A percentile compares a stretch with the other conserved stretches of the same genome.
phyloP scores from a whole-genome alignment of 805 yeast genomes.

The Candida loeiensis region DNA sequence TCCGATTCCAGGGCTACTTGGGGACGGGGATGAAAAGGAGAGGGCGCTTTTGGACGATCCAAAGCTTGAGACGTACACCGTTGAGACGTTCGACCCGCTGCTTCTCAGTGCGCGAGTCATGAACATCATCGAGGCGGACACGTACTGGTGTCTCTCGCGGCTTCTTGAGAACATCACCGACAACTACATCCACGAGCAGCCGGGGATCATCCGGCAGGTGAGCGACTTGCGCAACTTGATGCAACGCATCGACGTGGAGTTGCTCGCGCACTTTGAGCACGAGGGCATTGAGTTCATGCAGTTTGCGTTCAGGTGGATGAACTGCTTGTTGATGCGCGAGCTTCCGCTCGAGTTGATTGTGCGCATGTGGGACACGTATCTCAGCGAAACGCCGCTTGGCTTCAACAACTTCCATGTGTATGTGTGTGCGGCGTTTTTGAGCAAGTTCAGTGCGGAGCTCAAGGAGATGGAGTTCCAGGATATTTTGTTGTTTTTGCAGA shows the following conservation, averaged over 20 bases:
- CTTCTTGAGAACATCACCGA: slow-evolving; percentile 93
- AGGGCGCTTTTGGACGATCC: slow-evolving; percentile 27
- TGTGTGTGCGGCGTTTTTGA: slow-evolving; percentile 94
- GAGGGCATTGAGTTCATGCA: slow-evolving; percentile 94
- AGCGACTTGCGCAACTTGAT: slow-evolving; percentile 73
- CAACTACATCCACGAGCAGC: slow-evolving; percentile 96
- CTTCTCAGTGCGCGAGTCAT: slow-evolving; percentile 57
- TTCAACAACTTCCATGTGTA: slow-evolving; percentile 92
- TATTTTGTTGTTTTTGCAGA: slow-evolving; percentile 84
- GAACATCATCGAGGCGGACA: slow-evolving; percentile 83
- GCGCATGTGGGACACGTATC: slow-evolving; percentile 97
- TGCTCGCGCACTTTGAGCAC: slow-evolving; percentile 67
- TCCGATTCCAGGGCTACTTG: slow-evolving; percentile 33
- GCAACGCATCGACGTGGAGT: slow-evolving; percentile 69
- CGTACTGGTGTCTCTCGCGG: slow-evolving; percentile 94
- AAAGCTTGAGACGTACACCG: slow-evolving; percentile 22
- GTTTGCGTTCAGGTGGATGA: slow-evolving; percentile 98
- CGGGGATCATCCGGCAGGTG: slow-evolving; percentile 92
- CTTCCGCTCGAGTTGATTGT: slow-evolving; percentile 71
- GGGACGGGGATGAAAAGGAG: slow-evolving; percentile 27
- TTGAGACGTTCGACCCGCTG: slow-evolving; percentile 61
- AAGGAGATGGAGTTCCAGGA: slow-evolving; percentile 91
- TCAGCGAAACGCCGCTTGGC: slow-evolving; percentile 70
- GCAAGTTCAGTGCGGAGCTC: slow-evolving; percentile 77
- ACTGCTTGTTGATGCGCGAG: slow-evolving; percentile 94